Evolutionary conservation across 2,329 filamentous ascomycete species (phyloP), one percentile per base, ranked within the genome.

Genomic region (Lachnellula arida): DNA sequence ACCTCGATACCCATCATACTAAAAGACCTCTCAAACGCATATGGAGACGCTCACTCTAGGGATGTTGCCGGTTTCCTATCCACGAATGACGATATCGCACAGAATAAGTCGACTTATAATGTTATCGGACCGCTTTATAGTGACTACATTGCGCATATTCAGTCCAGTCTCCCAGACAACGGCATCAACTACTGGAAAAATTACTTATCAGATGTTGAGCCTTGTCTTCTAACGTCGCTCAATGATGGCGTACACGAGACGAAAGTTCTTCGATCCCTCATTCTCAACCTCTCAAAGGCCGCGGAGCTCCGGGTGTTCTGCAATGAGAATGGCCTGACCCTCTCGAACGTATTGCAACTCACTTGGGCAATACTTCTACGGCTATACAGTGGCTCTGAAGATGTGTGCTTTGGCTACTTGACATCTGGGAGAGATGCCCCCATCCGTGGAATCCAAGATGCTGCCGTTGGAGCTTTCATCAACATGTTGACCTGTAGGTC

Each of bases 1-100:
- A 72, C 71, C 39, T 80, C 78, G 0, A 75, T 80, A 44, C 73
- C 76, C 0, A 75, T 78, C 5, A 12, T 60, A 5, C 28, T 58
- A 7, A 43, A 34, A 14, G 53, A 58, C 35, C 42, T 60, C 3
- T 51, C 51, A 9, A 23, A 44, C 3, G 34, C 46, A 2, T 57
- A 60, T 23, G 48, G 17, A 22, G 23, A 47, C 15, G n/a, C 23
- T 17, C 8, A 15, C 15, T 37, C 14, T 53, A 46, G 37, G 17
- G 34, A 11, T 25, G 25, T 43, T 22, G 14, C 28, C 6, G 9
- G n/a, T 28, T 35, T 23, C 22, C 23, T 42, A 17, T 46, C 40
- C 9, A 15, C 15, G 34, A 42, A 17, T 7, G 11, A 46, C 23
- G 28, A 46, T 19, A 9, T 12, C 9, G 11, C 40, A 17, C 23